Evolutionary conservation across 352 stramenopile species (phyloP).

Genomic region (Stramenopiles sp.): DNA sequence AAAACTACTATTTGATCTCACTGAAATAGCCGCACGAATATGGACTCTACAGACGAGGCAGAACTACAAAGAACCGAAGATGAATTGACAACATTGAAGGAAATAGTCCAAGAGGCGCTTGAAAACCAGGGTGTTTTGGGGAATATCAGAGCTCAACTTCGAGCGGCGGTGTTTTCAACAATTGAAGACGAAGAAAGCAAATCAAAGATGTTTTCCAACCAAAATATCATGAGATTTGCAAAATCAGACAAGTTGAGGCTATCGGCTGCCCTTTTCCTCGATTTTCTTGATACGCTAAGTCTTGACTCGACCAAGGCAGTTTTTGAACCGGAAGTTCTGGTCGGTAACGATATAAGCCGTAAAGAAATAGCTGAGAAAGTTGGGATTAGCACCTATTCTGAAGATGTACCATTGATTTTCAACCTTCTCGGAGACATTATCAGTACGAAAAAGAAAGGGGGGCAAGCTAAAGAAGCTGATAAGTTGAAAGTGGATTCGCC

Average conservation of each 20-base stretch:
- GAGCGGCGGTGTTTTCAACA: not conserved
- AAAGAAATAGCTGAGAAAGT: not conserved
- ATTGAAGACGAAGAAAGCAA: not conserved
- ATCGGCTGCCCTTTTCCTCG: not conserved
- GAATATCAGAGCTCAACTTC: not conserved
- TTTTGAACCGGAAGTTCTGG: not conserved
- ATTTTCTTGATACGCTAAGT: not conserved
- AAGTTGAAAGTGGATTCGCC: too few relatives aligned
- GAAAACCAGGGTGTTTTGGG: not conserved
- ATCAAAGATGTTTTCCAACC: not conserved
- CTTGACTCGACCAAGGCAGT: not conserved
- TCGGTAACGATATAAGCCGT: not conserved
- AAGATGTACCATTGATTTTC: not conserved
- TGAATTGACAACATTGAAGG: not conserved
- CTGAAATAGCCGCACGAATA: too few relatives aligned
- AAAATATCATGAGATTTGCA: not conserved
- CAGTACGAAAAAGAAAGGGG: too few relatives aligned
- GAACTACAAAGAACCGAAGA: not conserved
- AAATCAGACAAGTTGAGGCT: not conserved
- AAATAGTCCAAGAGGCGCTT: not conserved
- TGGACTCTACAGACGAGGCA: not conserved
- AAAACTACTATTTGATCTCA: too few relatives aligned
- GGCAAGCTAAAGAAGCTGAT: too few relatives aligned
- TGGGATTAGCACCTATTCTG: not conserved
- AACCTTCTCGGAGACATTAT: not conserved